phyloP scores from a whole-genome alignment of 1,284 basidiomycete species.

The Ceratorhiza oryzae-sativae region DNA sequence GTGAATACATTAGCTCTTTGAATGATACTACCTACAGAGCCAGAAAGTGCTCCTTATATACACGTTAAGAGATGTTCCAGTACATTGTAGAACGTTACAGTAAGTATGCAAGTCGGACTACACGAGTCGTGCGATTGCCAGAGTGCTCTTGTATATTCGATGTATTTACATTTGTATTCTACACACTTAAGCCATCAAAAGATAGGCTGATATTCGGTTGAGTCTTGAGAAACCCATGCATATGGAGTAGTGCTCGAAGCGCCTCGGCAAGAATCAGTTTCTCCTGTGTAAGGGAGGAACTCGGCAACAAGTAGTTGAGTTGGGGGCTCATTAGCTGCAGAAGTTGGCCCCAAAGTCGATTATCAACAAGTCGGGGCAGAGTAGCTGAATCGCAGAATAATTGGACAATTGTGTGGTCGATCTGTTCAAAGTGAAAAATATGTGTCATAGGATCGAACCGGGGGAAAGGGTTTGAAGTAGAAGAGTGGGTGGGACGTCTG shows the following conservation, averaged over 20 bases:
- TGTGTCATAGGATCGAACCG: not conserved
- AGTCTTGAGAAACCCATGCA: not conserved
- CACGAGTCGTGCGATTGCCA: too few relatives aligned
- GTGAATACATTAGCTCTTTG: too few relatives aligned
- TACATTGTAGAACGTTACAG: too few relatives aligned
- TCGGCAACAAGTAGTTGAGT: slow-evolving; percentile 6
- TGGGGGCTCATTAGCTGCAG: not conserved
- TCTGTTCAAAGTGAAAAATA: not conserved
- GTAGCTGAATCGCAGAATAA: slow-evolving; percentile 12
- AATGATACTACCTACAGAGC: too few relatives aligned
- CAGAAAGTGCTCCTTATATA: too few relatives aligned
- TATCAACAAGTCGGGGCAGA: not conserved
- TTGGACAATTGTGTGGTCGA: slow-evolving; percentile 5
- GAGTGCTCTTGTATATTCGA: too few relatives aligned
- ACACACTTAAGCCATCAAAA: slow-evolving; percentile 1
- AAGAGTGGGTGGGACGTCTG: not conserved
- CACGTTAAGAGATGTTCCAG: too few relatives aligned
- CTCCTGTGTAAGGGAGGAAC: not conserved
- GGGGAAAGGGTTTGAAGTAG: not conserved
- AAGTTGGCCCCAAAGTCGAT: not conserved
- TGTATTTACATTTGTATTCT: too few relatives aligned
- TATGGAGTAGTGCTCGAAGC: slow-evolving; percentile 7
- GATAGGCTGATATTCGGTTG: slow-evolving; percentile 8
- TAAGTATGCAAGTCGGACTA: too few relatives aligned
- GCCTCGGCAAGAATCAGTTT: slow-evolving; percentile 11